Evolutionary conservation across 345 rosid species (phyloP).

Genomic region (Salix brachista): DNA sequence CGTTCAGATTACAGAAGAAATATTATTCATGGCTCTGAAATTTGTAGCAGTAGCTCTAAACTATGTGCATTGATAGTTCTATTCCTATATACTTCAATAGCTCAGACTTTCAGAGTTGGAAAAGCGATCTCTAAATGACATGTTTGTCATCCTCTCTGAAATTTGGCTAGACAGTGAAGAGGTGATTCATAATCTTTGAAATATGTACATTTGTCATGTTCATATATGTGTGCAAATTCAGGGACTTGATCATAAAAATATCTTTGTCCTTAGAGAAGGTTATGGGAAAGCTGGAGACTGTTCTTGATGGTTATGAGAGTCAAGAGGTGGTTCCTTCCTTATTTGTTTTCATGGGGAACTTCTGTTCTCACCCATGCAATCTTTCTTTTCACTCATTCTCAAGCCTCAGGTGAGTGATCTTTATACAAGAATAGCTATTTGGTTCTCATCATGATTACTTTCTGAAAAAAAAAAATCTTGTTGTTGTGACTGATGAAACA

Average conservation of each 20-base stretch:
- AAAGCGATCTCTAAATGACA: constrained; percentile 63
- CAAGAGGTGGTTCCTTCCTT: constrained; percentile 82
- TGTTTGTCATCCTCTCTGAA: constrained; percentile 88
- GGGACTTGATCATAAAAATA: constrained; percentile 27
- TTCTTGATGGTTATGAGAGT: constrained; percentile 74
- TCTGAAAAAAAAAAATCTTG: neutral
- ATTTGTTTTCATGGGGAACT: constrained; percentile 94
- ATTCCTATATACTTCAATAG: constrained; percentile 45
- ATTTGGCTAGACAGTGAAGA: constrained; percentile 85
- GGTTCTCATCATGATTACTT: neutral
- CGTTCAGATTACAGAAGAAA: constrained; percentile 4
- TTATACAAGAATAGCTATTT: neutral
- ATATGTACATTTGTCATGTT: neutral
- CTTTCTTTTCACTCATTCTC: constrained; percentile 70
- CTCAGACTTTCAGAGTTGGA: constrained; percentile 60
- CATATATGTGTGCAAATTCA: neutral
- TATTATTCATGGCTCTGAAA: neutral
- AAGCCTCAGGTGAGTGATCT: constrained; percentile 58
- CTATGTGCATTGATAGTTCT: constrained; percentile 2
- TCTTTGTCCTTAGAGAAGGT: constrained; percentile 61
- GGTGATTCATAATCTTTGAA: constrained; percentile 39
- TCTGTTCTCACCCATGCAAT: constrained; percentile 78
- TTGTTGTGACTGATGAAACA: neutral
- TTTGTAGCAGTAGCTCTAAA: neutral
- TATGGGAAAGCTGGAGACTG: constrained; percentile 66